phyloP scores from a whole-genome alignment of 1,284 basidiomycete genomes.

The Abortiporus biennis region DNA sequence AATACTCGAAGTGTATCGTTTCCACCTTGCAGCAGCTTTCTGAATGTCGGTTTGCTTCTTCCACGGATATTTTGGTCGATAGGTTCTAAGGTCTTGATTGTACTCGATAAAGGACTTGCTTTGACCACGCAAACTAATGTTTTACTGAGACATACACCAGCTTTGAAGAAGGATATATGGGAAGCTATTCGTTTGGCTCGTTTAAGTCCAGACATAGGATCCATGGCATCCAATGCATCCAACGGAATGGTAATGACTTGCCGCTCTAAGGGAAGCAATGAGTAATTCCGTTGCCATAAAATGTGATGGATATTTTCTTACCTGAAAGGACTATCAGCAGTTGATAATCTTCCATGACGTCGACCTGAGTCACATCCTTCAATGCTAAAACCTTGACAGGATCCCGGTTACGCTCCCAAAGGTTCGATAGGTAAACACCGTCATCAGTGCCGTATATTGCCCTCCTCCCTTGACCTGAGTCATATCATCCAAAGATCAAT shows the following conservation, averaged over 20 bases:
- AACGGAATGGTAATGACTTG: conserved; percentile 96
- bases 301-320: conserved; percentile 26
- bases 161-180: conserved; percentile 98
- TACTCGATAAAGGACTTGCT: conserved; percentile 89
- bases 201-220: conserved; percentile 88
- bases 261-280: conserved; percentile 62
- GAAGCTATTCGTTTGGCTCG: conserved; percentile 94
- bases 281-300: not conserved
- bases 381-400: conserved; percentile 90
- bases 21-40: conserved; percentile 88
- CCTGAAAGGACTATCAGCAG: conserved; percentile 94
- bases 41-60: conserved; percentile 88
- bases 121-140: conserved; percentile 99
- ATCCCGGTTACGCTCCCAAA: conserved; percentile 71
- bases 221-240: conserved; percentile 86
- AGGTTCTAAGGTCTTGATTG: conserved; percentile 97
- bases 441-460: conserved; percentile 97
- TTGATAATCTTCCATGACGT: conserved; percentile 95
- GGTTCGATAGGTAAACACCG: conserved; percentile 91
- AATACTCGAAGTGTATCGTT: conserved; percentile 94
- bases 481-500: conserved; percentile 1
- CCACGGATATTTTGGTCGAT: conserved; percentile 86
- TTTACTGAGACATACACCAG: conserved; percentile 87
- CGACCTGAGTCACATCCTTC: conserved; percentile 90
- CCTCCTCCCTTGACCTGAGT: conserved; percentile 73